Conservation (phyloP, 495 filamentous ascomycete species). For the Neurospora sp. region DNA sequence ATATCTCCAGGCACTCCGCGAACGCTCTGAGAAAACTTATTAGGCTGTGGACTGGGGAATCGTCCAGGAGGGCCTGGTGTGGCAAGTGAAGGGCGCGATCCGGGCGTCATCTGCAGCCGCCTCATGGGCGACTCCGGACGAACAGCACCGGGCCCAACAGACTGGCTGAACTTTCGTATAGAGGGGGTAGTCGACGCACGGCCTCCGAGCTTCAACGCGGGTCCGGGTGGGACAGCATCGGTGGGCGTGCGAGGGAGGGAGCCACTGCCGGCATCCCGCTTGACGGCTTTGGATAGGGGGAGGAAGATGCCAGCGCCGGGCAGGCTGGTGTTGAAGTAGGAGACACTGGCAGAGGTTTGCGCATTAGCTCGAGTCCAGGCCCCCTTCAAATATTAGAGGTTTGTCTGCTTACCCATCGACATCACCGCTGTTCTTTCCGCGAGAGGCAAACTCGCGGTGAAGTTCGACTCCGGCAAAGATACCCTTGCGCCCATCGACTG, state of each 20-base stretch:
- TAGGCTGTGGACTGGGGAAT: constrained; percentile 56
- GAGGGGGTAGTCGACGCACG: constrained; percentile 58
- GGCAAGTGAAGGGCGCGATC: constrained; percentile 43
- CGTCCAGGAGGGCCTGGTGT: constrained; percentile 36
- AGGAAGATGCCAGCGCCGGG: constrained; percentile 89
- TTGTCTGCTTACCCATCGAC: constrained; percentile 73
- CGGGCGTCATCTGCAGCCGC: constrained; percentile 48
- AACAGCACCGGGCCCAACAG: constrained; percentile 68
- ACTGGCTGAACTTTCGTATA: constrained; percentile 68
- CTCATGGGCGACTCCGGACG: constrained; percentile 76
- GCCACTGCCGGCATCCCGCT: constrained; percentile 45
- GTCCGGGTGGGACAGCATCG: constrained; percentile 43
- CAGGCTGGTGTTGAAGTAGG: constrained; percentile 73
- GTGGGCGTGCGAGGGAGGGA: constrained; percentile 60
- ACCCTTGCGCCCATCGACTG: constrained; percentile 80
- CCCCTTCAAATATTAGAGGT: background rate
- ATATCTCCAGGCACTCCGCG: constrained; percentile 47
- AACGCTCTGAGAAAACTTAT: constrained; percentile 56
- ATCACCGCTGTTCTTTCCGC: constrained; percentile 93
- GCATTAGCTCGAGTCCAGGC: background rate
- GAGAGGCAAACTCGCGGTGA: constrained; percentile 61
- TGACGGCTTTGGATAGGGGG: constrained; percentile 73
- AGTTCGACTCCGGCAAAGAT: constrained; percentile 93
- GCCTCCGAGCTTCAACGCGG: constrained; percentile 38
- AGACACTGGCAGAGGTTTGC: constrained; percentile 37